Evolutionary conservation across 495 filamentous ascomycete species (phyloP), one percentile per base, ranked within the genome.

Genomic region (Talaromyces ruber): DNA sequence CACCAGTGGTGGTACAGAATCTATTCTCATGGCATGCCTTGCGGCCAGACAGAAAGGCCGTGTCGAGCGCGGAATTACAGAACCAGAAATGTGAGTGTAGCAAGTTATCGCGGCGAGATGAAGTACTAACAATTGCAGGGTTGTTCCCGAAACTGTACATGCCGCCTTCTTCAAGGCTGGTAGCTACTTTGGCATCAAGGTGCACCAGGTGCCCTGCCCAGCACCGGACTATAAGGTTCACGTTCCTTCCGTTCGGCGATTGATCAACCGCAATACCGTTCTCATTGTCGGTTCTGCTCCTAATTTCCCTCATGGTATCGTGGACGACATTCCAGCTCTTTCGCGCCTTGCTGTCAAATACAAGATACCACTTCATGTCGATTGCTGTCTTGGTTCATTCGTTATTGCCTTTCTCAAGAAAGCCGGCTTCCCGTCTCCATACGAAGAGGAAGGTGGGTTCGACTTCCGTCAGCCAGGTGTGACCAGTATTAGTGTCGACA

Each of bases 251-350:
- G 87, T 97, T 50, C 82, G 85, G 52, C 90, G 92, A 39, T 82
- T 98, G 63, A 88, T 98, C 72, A 99, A 97, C 78, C 84, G 86
- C 66, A 98, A 99, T 79, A 99, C 94, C n/a, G 80, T 98, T 61
- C 80, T 99, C 47, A 87, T 99, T 32, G 93, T 97, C 56, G 94
- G 95, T 14, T 96, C 91, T 0, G 92, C 95, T 1, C 94, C 94
- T 7, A 98, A 97, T 74, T 99, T 96, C 78, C 94, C 94, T 45
- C 95, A 99, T 69, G 94, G 94, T 57, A 96, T 98, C 69, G 91
- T 98, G 65, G 94, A 98, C 71, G 91, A 98, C 72, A 98, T 98
- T 63, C 70, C 88, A 2, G 82, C 84, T 28, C 83, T 98, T 39
- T 97, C 92, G 50, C 89, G 87, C 51, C 83, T 99, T 12, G 95